Conservation (phyloP, 352 stramenopile genomes). For the Saprolegnia parasitica region DNA sequence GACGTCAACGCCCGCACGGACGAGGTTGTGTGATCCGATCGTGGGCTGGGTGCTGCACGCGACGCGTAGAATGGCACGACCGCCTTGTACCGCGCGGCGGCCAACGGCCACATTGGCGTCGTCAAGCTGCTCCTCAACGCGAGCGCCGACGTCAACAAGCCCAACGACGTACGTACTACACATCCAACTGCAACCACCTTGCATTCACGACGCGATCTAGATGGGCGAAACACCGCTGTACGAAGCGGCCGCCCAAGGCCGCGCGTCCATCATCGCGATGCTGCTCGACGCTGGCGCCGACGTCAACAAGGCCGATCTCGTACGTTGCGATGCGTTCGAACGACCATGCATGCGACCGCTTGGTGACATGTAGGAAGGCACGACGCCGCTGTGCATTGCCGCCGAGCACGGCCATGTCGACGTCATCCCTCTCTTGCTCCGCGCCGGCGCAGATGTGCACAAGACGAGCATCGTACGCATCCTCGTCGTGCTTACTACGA, state of each 20-base stretch:
- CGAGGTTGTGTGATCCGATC: background rate
- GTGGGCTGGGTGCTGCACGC: background rate
- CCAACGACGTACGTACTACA: background rate
- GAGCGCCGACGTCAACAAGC: background rate
- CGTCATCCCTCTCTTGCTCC: background rate
- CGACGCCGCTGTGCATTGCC: background rate
- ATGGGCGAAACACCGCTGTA: background rate
- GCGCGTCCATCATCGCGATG: background rate
- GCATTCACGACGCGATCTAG: background rate
- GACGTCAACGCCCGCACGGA: background rate
- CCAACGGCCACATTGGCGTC: background rate
- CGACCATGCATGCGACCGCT: background rate
- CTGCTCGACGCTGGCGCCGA: background rate
- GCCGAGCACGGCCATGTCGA: background rate
- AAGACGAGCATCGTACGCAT: background rate
- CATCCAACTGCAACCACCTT: background rate
- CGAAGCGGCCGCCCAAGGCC: background rate
- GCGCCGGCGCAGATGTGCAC: background rate
- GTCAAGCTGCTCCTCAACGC: background rate
- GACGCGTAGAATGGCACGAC: background rate
- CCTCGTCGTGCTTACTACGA: background rate
- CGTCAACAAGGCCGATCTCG: background rate
- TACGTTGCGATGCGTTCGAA: background rate
- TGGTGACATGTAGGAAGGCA: background rate
- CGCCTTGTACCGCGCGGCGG: background rate